Conservation (phyloP, 495 filamentous ascomycete species). For the Penicillium odoratum region DNA sequence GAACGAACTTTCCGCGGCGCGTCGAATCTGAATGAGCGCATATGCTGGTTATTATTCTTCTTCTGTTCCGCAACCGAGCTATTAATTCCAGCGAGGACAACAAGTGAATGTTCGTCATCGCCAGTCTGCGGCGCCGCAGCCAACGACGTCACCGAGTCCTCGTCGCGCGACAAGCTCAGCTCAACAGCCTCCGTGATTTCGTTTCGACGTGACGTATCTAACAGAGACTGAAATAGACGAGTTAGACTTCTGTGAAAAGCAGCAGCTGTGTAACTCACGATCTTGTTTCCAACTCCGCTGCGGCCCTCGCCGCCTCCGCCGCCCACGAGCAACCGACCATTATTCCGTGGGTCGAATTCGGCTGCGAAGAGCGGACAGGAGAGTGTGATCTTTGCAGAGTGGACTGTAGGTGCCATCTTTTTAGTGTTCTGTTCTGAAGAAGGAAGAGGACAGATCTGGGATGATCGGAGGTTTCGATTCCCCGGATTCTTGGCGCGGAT, state of each 20-base stretch:
- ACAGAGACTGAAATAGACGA: constrained; percentile 52
- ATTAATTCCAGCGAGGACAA: constrained; percentile 83
- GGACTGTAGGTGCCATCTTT: constrained; percentile 51
- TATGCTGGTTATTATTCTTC: constrained; percentile 82
- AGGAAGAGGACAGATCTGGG: constrained; percentile 26
- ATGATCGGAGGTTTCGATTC: constrained; percentile 20
- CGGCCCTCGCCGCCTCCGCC: constrained; percentile 86
- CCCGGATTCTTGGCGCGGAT: constrained; percentile 39
- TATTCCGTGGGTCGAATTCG: constrained; percentile 83
- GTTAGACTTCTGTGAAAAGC: constrained; percentile 8
- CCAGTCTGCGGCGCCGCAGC: constrained; percentile 58
- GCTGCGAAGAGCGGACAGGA: constrained; percentile 87
- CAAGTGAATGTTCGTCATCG: constrained; percentile 47
- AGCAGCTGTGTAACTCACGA: constrained; percentile 53
- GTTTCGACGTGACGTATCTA: constrained; percentile 64
- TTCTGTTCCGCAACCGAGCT: constrained; percentile 68
- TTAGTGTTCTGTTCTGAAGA: constrained; percentile 8
- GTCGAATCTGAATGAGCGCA: constrained; percentile 73
- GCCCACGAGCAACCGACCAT: constrained; percentile 74
- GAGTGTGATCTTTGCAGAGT: constrained; percentile 67
- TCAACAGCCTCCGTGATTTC: constrained; percentile 67
- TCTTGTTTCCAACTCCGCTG: constrained; percentile 88
- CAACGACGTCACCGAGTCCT: constrained; percentile 88
- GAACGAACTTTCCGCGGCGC: constrained; percentile 34
- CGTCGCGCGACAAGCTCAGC: constrained; percentile 78